These are phyloP conservation scores for Fusarium vanettenii DNA, from an alignment of 2,329 filamentous ascomycete genomes.

Conservation along the genomic window DNA sequence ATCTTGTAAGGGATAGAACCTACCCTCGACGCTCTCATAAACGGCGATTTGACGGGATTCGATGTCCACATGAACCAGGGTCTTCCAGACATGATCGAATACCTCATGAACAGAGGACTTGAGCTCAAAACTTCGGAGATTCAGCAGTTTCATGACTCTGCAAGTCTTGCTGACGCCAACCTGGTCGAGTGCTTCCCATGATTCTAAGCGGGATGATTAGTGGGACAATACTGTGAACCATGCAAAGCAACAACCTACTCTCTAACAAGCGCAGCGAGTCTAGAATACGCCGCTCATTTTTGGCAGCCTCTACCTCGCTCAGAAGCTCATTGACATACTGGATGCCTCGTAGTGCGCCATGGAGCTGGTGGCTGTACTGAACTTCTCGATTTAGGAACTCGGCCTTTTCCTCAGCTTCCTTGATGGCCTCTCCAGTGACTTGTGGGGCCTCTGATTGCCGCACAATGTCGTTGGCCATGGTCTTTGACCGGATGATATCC, in stretches of 20 bases:
- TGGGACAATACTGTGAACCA: neutral
- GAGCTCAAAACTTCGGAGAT: slow-evolving; percentile 73
- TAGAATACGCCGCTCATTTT: slow-evolving; percentile 65
- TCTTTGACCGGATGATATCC: slow-evolving; percentile 84
- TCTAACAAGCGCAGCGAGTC: slow-evolving; percentile 69
- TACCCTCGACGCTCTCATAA: slow-evolving; percentile 62
- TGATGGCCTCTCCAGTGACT: slow-evolving; percentile 63
- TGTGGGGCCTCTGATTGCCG: slow-evolving; percentile 76
- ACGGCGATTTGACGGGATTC: slow-evolving; percentile 68
- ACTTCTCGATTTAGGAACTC: slow-evolving; percentile 69
- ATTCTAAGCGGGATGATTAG: slow-evolving; percentile 54
- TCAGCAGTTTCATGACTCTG: slow-evolving; percentile 73
- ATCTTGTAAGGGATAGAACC: neutral
- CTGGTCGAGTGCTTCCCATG: slow-evolving; percentile 67
- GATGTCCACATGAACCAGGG: slow-evolving; percentile 72
- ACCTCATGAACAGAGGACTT: slow-evolving; percentile 74
- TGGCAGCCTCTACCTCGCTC: slow-evolving; percentile 68
- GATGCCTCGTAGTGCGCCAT: slow-evolving; percentile 62
- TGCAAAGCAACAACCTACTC: slow-evolving; percentile 51
- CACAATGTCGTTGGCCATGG: slow-evolving; percentile 84
- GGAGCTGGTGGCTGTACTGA: slow-evolving; percentile 69
- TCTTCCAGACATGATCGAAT: slow-evolving; percentile 77
- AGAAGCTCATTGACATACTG: slow-evolving; percentile 70
- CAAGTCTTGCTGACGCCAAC: slow-evolving; percentile 72
- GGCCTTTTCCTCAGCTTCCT: slow-evolving; percentile 65